phyloP scores from a whole-genome alignment of 2,329 filamentous ascomycete genomes.

The Cryphonectria radicalis region DNA sequence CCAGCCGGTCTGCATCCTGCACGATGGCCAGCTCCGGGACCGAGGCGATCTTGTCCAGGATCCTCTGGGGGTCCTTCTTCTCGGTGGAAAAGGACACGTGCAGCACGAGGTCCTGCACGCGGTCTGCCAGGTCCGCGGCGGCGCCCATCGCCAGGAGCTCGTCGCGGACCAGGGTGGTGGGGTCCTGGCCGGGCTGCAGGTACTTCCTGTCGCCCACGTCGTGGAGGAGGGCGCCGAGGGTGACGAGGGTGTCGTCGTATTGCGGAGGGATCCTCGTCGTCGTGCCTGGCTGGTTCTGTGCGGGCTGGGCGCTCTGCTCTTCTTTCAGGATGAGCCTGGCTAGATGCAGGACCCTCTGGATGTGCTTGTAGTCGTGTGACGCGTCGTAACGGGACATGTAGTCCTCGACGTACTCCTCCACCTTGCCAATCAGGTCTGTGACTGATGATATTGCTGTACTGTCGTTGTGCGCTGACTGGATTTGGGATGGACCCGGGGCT shows the following conservation, averaged over 20 bases:
- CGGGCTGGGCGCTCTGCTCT: conserved; percentile 41
- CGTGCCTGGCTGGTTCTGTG: conserved; percentile 18
- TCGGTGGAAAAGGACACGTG: conserved; percentile 84
- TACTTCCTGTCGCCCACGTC: conserved; percentile 91
- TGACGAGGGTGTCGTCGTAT: conserved; percentile 60
- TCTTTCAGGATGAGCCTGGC: conserved; percentile 65
- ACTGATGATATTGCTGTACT: background rate
- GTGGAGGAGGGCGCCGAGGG: conserved; percentile 77
- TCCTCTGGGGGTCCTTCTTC: conserved; percentile 63
- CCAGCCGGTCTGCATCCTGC: conserved; percentile 89
- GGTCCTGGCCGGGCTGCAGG: conserved; percentile 59
- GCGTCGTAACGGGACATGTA: conserved; percentile 82
- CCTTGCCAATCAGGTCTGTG: conserved; percentile 51
- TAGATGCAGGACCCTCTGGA: conserved; percentile 75
- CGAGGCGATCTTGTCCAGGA: conserved; percentile 60
- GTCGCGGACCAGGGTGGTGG: conserved; percentile 57
- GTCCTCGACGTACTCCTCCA: conserved; percentile 65
- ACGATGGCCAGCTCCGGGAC: conserved; percentile 82
- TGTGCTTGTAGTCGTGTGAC: conserved; percentile 87
- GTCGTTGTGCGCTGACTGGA: background rate
- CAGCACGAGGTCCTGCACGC: conserved; percentile 72
- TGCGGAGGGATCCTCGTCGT: background rate
- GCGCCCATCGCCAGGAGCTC: conserved; percentile 64
- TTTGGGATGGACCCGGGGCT: background rate
- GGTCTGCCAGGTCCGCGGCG: conserved; percentile 60